A percentile compares a stretch with the other conserved stretches of the same genome.
phyloP scores from a whole-genome alignment of 2,329 filamentous ascomycete genomes.

The Aureobasidium sp. region DNA sequence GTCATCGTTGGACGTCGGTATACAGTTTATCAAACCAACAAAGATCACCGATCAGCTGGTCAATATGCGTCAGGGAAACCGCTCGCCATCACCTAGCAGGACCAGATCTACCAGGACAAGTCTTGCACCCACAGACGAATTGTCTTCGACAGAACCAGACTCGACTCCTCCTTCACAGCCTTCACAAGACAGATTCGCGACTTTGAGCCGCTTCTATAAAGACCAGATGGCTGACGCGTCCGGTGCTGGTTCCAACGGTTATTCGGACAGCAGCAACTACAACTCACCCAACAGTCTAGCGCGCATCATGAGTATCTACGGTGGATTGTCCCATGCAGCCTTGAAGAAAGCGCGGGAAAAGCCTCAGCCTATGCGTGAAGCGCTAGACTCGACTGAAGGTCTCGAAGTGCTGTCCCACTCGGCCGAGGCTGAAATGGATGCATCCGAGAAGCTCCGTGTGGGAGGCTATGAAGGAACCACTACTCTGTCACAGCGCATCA shows the following conservation, averaged over 20 bases:
- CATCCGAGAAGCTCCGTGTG: constrained; percentile 48
- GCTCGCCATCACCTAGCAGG: constrained; percentile 8
- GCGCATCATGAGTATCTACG: constrained; percentile 88
- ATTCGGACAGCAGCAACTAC: constrained; percentile 52
- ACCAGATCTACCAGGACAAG: constrained; percentile 1
- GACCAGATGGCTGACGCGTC: constrained; percentile 62
- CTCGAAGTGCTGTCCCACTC: constrained; percentile 46
- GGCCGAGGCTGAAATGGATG: constrained; percentile 43
- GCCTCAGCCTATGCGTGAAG: constrained; percentile 72
- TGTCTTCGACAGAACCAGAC: constrained; percentile 17
- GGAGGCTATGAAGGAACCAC: constrained; percentile 62
- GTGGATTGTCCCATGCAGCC: constrained; percentile 52
- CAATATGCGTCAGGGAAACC: constrained; percentile 24
- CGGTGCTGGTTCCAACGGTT: constrained; percentile 44
- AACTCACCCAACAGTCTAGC: constrained; percentile 74
- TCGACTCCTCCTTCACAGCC: constrained; percentile 17
- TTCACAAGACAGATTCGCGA: constrained; percentile 64
- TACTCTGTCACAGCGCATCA: constrained; percentile 45
- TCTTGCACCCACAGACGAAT: neutral
- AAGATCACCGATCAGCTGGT: constrained; percentile 67
- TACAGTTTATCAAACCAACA: constrained; percentile 79
- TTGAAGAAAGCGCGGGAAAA: constrained; percentile 62
- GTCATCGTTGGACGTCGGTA: constrained; percentile 81
- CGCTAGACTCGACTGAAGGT: constrained; percentile 63
- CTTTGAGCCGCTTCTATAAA: constrained; percentile 74